phyloP scores from a whole-genome alignment of 768 basidiomycete genomes.

The Suillus variegatus region DNA sequence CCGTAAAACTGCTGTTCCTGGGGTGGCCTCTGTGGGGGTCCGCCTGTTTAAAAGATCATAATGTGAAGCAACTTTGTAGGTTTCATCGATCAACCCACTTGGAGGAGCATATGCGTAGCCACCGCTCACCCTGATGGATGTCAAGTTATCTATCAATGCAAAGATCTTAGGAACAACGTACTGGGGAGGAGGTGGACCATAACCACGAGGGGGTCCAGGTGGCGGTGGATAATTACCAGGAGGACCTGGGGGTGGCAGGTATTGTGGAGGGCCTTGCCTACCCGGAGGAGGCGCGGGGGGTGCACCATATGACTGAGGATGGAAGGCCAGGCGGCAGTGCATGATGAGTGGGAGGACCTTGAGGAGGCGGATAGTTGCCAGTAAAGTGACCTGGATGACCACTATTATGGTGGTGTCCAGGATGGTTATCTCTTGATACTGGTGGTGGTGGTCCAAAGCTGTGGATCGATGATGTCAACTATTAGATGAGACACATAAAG shows the following conservation, averaged over 20 bases:
- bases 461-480: not conserved
- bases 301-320: constrained; percentile 20
- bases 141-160: constrained; percentile 8
- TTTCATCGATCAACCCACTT: constrained; percentile 4
- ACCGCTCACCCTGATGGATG: constrained; percentile 1
- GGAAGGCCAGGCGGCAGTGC: constrained; percentile 16
- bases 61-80: not conserved
- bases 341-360: constrained; percentile 9
- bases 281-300: constrained; percentile 17
- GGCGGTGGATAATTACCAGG: constrained; percentile 17
- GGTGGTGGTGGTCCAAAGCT: constrained; percentile 25
- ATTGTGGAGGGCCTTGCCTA: constrained; percentile 22
- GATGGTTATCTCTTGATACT: constrained; percentile 36
- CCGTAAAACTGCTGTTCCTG: constrained; percentile 62
- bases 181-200: constrained; percentile 7
- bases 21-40: constrained; percentile 56
- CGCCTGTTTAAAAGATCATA: constrained; percentile 14
- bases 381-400: constrained; percentile 33
- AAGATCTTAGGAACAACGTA: constrained; percentile 10
- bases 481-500: not conserved
- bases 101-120: constrained; percentile 9
- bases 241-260: not conserved
- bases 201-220: constrained; percentile 19
- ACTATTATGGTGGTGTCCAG: constrained; percentile 37
- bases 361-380: constrained; percentile 13